These are phyloP conservation scores for Globisporangium spiculum DNA, from an alignment of 352 stramenopile genomes.

Conservation along the genomic window DNA sequence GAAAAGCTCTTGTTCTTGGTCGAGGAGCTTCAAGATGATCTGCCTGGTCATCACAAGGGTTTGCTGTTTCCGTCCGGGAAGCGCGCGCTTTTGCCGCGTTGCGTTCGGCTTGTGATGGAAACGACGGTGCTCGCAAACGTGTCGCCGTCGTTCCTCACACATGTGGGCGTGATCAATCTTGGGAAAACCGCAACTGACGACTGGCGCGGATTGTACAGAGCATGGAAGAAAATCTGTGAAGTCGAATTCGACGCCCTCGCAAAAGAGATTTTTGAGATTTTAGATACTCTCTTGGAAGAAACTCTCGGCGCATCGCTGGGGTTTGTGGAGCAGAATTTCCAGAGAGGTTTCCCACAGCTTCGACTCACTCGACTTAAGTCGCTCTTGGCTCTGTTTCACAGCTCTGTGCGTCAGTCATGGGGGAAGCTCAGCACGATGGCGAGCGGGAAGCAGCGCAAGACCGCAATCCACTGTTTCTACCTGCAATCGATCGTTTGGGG, in stretches of 20 bases:
- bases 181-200: slow-evolving; percentile 2
- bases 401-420: slow-evolving; percentile 47
- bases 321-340: slow-evolving; percentile 48
- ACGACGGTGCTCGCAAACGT: slow-evolving; percentile 40
- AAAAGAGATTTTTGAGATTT: slow-evolving; percentile 45
- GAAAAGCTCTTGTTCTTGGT: slow-evolving; percentile 44
- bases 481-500: slow-evolving; percentile 75
- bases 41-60: slow-evolving; percentile 19
- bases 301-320: slow-evolving; percentile 35
- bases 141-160: slow-evolving; percentile 52
- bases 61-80: slow-evolving; percentile 42
- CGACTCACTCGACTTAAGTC: slow-evolving; percentile 19
- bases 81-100: slow-evolving; percentile 28
- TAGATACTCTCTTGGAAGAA: slow-evolving; percentile 37
- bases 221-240: slow-evolving; percentile 41
- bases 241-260: slow-evolving; percentile 27
- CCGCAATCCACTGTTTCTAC: slow-evolving; percentile 59
- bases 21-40: slow-evolving; percentile 19
- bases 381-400: slow-evolving; percentile 51
- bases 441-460: slow-evolving; percentile 61
- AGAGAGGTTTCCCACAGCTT: slow-evolving; percentile 16
- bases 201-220: slow-evolving; percentile 32
- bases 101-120: slow-evolving; percentile 51
- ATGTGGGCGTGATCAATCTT: slow-evolving; percentile 42
- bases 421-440: slow-evolving; percentile 50